Percentiles rank a stretch among this genome's conserved stretches.
Evolutionary conservation across 192 early-diverging fungal species (phyloP).

Genomic region (Gonapodya prolifera): DNA sequence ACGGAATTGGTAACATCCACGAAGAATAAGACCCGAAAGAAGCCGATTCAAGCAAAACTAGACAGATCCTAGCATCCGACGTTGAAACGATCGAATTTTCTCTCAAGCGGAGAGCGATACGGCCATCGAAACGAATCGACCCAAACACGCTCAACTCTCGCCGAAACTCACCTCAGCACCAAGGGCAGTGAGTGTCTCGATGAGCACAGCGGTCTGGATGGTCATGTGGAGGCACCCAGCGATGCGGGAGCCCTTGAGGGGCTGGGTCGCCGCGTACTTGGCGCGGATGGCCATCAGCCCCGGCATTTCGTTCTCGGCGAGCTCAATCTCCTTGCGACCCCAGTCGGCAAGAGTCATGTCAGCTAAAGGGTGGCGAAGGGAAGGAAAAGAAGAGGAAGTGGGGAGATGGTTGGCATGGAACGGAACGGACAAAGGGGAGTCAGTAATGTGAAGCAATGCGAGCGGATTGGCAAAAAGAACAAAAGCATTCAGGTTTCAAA

Average conservation of each 20-base stretch:
- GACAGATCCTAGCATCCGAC: background rate
- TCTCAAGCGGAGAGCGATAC: too few relatives aligned
- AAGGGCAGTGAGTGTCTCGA: conserved; percentile 88
- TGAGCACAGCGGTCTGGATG: conserved; percentile 96
- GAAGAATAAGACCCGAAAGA: background rate
- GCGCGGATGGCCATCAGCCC: conserved; percentile 87
- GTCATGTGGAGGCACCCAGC: conserved; percentile 99
- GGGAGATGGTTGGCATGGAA: too few relatives aligned
- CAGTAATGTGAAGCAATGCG: too few relatives aligned
- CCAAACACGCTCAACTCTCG: too few relatives aligned
- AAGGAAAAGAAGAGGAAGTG: background rate
- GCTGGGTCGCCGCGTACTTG: conserved; percentile 82
- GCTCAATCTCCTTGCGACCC: conserved; percentile 94
- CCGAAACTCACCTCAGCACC: conserved; percentile 65
- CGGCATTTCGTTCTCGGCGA: conserved; percentile 98
- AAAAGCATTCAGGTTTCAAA: too few relatives aligned
- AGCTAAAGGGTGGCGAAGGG: conserved; percentile 19
- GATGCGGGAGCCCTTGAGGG: conserved; percentile 89
- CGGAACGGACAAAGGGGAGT: too few relatives aligned
- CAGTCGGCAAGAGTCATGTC: conserved; percentile 90
- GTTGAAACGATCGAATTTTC: background rate
- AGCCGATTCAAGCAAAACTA: background rate
- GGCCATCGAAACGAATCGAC: too few relatives aligned
- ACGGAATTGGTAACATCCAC: background rate
- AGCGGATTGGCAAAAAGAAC: too few relatives aligned